Conservation (phyloP, 1,139 yeast genomes). For the Yamadazyma taylorii region DNA sequence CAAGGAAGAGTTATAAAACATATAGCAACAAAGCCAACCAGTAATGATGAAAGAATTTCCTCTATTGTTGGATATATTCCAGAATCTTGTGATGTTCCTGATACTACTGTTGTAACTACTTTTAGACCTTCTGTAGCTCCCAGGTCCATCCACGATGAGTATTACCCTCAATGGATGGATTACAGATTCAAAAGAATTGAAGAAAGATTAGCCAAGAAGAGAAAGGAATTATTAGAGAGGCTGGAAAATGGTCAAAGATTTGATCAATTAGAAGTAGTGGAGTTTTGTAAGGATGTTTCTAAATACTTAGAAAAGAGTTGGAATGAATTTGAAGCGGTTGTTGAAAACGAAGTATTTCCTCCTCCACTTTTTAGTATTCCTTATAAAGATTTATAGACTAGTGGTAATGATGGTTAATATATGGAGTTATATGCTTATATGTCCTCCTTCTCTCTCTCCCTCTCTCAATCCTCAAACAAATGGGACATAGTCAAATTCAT, state of each 20-base stretch:
- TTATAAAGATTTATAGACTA: slow-evolving; percentile 12
- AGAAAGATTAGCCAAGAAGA: slow-evolving; percentile 30
- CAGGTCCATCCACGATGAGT: slow-evolving; percentile 38
- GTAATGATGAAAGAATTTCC: slow-evolving; percentile 33
- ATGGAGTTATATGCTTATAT: too few relatives aligned
- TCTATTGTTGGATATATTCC: slow-evolving; percentile 49
- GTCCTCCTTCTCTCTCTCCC: too few relatives aligned
- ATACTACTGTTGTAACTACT: slow-evolving; percentile 42
- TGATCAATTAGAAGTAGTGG: slow-evolving; percentile 36
- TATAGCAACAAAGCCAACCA: slow-evolving; percentile 32
- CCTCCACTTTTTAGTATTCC: slow-evolving; percentile 18
- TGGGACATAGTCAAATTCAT: slow-evolving; percentile 17
- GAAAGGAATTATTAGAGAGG: slow-evolving; percentile 18
- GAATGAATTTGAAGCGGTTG: slow-evolving; percentile 38
- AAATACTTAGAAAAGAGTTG: slow-evolving; percentile 37
- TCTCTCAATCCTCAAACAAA: slow-evolving; percentile 11
- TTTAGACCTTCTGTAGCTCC: slow-evolving; percentile 41
- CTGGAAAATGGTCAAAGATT: slow-evolving; percentile 27
- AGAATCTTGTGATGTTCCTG: slow-evolving; percentile 33
- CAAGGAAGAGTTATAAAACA: slow-evolving; percentile 37
- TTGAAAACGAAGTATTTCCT: slow-evolving; percentile 29
- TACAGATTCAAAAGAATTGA: slow-evolving; percentile 39
- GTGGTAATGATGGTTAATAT: too few relatives aligned
- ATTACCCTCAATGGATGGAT: slow-evolving; percentile 47
- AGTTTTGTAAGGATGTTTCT: slow-evolving; percentile 34